Percentiles rank a stretch among this genome's conserved stretches.
Evolutionary conservation across 2,329 filamentous ascomycete species (phyloP).

Genomic region (Fusarium chlamydosporum): DNA sequence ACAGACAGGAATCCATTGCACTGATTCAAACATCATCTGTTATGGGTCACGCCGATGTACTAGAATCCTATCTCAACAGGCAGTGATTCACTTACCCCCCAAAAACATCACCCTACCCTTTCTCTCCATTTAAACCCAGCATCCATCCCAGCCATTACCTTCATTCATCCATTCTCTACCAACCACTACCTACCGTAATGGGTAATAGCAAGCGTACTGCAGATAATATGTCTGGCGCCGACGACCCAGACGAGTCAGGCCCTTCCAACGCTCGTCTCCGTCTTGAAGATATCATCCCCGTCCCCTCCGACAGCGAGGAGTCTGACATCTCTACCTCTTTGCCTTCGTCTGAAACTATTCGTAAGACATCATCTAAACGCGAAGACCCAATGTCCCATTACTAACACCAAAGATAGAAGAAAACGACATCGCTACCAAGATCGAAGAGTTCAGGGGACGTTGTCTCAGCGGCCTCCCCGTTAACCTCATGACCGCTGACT

Average conservation of each 20-base stretch:
- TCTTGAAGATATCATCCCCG: background rate
- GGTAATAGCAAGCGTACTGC: background rate
- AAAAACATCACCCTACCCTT: no score
- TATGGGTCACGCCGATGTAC: background rate
- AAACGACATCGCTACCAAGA: background rate
- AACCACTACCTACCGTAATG: slow-evolving; percentile 3
- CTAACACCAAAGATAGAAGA: slow-evolving; percentile 7
- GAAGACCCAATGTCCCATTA: no score
- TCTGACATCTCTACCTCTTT: background rate
- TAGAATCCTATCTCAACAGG: background rate
- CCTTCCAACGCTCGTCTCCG: background rate
- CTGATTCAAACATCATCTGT: background rate
- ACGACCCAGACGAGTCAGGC: background rate
- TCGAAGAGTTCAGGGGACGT: slow-evolving; percentile 32
- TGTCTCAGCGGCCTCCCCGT: slow-evolving; percentile 39
- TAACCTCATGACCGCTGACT: slow-evolving; percentile 41
- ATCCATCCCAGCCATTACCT: background rate
- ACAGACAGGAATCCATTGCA: background rate
- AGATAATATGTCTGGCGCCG: background rate
- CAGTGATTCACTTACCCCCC: slow-evolving; percentile 19
- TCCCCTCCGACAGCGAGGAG: background rate
- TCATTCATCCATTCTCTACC: background rate
- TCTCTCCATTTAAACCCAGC: background rate
- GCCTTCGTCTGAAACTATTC: background rate
- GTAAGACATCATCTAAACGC: background rate